phyloP scores from a whole-genome alignment of 1,139 yeast genomes.

The Geotrichum restrictum region DNA sequence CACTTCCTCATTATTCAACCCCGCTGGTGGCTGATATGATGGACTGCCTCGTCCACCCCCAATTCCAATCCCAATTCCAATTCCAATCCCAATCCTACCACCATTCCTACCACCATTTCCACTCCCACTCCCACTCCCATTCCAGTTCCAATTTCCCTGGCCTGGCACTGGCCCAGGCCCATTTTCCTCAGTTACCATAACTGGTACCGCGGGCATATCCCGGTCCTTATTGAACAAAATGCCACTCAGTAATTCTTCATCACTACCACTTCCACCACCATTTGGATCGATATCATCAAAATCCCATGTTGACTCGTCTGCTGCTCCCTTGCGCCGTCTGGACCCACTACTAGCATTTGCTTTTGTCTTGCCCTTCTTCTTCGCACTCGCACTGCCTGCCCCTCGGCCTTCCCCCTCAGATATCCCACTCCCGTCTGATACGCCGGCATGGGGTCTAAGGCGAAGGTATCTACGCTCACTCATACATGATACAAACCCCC shows the following conservation, averaged over 20 bases:
- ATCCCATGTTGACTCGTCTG: no score
- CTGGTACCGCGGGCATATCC: constrained; percentile 6
- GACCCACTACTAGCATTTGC: constrained; percentile 26
- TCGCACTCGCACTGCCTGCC: constrained; percentile 35
- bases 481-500: constrained; percentile 21
- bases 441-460: constrained; percentile 30
- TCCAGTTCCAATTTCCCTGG: no score
- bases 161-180: no score
- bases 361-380: constrained; percentile 37
- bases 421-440: constrained; percentile 34
- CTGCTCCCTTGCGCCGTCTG: constrained; percentile 24
- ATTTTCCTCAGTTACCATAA: no score
- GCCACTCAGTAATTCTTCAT: constrained; percentile 37
- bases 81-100: no score
- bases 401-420: constrained; percentile 35
- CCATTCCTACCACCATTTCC: no score
- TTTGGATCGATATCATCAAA: constrained; percentile 24
- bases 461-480: constrained; percentile 33
- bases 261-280: constrained; percentile 25
- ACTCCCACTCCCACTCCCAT: no score
- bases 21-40: constrained; percentile 46
- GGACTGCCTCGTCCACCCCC: constrained; percentile 16
- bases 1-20: constrained; percentile 21
- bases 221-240: constrained; percentile 30
- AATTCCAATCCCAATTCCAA: no score